Conservation (phyloP, 495 filamentous ascomycete species). For the Endocarpon pusillum region DNA sequence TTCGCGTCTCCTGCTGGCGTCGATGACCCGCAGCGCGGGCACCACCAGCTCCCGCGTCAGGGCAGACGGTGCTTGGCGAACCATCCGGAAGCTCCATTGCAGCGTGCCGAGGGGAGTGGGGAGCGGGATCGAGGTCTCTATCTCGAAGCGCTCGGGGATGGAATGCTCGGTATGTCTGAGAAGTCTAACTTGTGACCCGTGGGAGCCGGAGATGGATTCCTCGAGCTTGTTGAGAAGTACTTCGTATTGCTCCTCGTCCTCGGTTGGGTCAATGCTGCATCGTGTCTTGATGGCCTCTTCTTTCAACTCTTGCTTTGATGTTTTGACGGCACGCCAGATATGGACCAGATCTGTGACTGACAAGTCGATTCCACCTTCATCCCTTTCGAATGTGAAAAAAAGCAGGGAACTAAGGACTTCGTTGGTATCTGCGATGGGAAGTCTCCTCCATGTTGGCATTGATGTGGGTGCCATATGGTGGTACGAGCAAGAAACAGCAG, state of each 20-base stretch:
- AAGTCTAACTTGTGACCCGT: constrained; percentile 19
- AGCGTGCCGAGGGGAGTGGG: constrained; percentile 53
- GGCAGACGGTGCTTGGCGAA: constrained; percentile 31
- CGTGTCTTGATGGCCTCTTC: constrained; percentile 44
- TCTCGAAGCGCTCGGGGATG: constrained; percentile 27
- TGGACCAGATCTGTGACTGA: constrained; percentile 69
- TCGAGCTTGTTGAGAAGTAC: constrained; percentile 59
- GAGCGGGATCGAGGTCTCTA: constrained; percentile 42
- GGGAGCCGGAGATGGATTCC: constrained; percentile 34
- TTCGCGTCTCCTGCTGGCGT: too few relatives aligned
- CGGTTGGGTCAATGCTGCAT: constrained; percentile 73
- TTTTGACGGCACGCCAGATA: constrained; percentile 57
- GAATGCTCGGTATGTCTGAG: constrained; percentile 13
- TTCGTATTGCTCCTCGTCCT: constrained; percentile 50
- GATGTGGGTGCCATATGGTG: too few relatives aligned
- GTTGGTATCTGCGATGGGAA: too few relatives aligned
- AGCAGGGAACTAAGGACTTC: too few relatives aligned
- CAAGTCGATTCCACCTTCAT: too few relatives aligned
- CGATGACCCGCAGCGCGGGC: constrained; percentile 54
- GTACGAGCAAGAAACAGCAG: too few relatives aligned
- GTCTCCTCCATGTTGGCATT: too few relatives aligned
- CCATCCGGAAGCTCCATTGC: constrained; percentile 47
- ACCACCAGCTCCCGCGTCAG: constrained; percentile 47
- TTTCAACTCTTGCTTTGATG: constrained; percentile 46
- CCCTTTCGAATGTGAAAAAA: too few relatives aligned